These are phyloP conservation scores for Melanomma pulvis-pyrius DNA, from an alignment of 495 filamentous ascomycete genomes.

Conservation along the genomic window DNA sequence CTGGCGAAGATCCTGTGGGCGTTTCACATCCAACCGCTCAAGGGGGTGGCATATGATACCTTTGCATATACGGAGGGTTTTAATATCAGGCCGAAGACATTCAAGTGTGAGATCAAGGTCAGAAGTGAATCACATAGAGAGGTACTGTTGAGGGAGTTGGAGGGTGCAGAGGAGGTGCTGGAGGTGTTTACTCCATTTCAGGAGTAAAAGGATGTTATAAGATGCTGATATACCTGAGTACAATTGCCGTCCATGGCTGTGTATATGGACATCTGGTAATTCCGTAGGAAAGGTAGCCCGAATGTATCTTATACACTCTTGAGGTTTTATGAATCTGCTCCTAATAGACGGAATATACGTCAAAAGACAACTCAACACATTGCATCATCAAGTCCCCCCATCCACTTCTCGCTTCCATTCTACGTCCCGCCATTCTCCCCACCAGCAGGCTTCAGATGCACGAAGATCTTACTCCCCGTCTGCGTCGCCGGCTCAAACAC, in stretches of 20 bases:
- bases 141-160: slow-evolving; percentile 38
- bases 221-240: no score
- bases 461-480: slow-evolving; percentile 6
- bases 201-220: slow-evolving; percentile 35
- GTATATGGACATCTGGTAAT: no score
- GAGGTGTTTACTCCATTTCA: slow-evolving; percentile 43
- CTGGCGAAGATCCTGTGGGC: slow-evolving; percentile 44
- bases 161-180: slow-evolving; percentile 36
- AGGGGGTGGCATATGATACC: slow-evolving; percentile 41
- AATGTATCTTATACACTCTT: not conserved
- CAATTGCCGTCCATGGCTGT: no score
- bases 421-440: not conserved
- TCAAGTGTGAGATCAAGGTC: slow-evolving; percentile 41
- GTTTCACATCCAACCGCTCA: slow-evolving; percentile 40
- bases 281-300: not conserved
- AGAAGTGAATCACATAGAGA: slow-evolving; percentile 37
- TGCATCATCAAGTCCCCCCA: not conserved
- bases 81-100: slow-evolving; percentile 43
- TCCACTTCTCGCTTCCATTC: not conserved
- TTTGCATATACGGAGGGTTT: slow-evolving; percentile 48
- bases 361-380: no score
- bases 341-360: no score
- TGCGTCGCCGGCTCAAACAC: slow-evolving; percentile 11
- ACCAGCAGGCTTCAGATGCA: slow-evolving; percentile 18
- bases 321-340: not conserved